Base-by-base conservation (phyloP, 2,329 filamentous ascomycete genomes). In the Colletotrichum tropicicola region DNA sequence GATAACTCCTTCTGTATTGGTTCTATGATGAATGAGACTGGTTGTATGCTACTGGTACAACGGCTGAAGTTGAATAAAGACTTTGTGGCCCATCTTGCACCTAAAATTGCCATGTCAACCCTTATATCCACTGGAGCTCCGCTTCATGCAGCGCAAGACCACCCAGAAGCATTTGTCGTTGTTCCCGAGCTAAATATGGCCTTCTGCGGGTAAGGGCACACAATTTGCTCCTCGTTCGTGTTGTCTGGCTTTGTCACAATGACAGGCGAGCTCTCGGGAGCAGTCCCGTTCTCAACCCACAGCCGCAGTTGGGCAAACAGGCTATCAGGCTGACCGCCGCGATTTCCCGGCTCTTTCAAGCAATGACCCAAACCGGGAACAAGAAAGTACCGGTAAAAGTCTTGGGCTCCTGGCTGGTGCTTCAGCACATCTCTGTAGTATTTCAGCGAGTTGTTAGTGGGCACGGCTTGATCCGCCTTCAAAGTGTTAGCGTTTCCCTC, bases 281-380 rank as follows among this genome's bases (percentile, higher is more conserved):
- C 64, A 3, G 60, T 70, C 4, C 73, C 73, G 4, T 76, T 68
- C 54, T 77, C 74, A 7, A 76, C 75, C 75, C 74, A 77, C 2
- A 57, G 61, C 1, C 64, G 60, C 15, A 77, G 35, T n/a, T 68
- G 62, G 6, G 69, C 68, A 27, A 76, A 76, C 1, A 68, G 54
- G 1, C 45, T 41, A 7, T 51, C 60, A 1, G 75, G 75, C 7
- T 69, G 54, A n/a, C 43, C 67, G 6, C 72, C 73, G 4, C 17
- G 6, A 3, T 75, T 75, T 4, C 72, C 71, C 3, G 48, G 52
- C 12, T 35, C 6, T 12, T 15, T 35, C 13, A 12, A 12, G 53
- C 76, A 79, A 58, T 78, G 77, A 0, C 53, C 64, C 5, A 78
- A 25, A 0, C 76, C 77, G 0, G 77, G 73, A 10, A 71, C 71